Evolutionary conservation across 257 asterid genomes (phyloP), one percentile per base, ranked within the genome.

Genomic region (Solanum peruvianum): DNA sequence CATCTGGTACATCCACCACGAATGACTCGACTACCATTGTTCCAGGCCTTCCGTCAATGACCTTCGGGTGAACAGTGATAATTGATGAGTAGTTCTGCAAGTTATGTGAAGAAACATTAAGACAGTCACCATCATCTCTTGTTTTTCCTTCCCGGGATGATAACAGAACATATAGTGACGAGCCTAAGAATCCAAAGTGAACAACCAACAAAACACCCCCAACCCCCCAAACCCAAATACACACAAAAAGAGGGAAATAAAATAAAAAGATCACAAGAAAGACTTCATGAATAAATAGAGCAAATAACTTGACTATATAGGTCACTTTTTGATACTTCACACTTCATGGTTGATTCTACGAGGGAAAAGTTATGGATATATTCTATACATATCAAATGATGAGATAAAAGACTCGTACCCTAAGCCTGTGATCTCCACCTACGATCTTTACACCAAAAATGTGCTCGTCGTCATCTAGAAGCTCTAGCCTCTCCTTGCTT

Each of bases 381-480:
- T 72, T 20, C 82, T 5, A 9, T 18, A 12, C 33, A 47, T 52
- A 11, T 67, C 87, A 39, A 39, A 39, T 15, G 84, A 66, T 9
- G 72, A n/a, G 66, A 13, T 41, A 84, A 56, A 86, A 66, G 27
- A 44, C 72, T 69, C 35, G 64, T 90, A 95, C 98, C 98, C 91
- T 92, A 78, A 95, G 95, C 90, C 98, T 94, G 89, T 96, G 99
- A 96, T 96, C 98, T 35, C 99, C 98, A 14, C 98, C 99, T 69
- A 96, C 98, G 89, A 94, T 96, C 92, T 95, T 89, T 92, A 96
- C 90, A 44, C 98, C 92, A 67, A 96, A 91, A 85, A 96, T 91
- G 88, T 92, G 98, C 42, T 96, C 95, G 72, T 95, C 93, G n/a
- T 95, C 98, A 69, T 96, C 98, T 87, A 96, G 91, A 60, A 90